phyloP scores from a whole-genome alignment of 495 filamentous ascomycete genomes.

The Daldinia caldariorum region DNA sequence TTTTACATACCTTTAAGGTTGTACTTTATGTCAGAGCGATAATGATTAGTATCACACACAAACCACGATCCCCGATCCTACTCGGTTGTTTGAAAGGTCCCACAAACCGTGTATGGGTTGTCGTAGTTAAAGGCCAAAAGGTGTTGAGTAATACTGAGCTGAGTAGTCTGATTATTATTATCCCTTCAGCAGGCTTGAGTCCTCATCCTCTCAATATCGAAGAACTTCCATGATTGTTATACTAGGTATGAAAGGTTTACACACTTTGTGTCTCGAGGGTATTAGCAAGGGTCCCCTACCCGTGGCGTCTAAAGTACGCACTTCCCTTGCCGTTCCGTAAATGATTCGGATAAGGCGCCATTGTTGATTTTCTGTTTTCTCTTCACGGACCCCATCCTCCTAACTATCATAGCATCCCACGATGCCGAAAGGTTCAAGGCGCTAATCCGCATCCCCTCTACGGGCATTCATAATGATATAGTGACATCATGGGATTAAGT shows the following conservation, averaged over 20 bases:
- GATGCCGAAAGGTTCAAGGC: slow-evolving; percentile 31
- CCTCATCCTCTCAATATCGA: not conserved
- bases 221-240: not conserved
- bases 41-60: slow-evolving; percentile 24
- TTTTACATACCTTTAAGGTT: not conserved
- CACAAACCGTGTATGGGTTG: slow-evolving; percentile 8
- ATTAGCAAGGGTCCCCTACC: not conserved
- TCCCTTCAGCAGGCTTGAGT: not conserved
- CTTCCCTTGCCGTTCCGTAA: not conserved
- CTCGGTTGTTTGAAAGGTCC: slow-evolving; percentile 1
- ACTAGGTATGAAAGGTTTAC: not conserved
- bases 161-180: not conserved
- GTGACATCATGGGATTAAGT: slow-evolving; percentile 41
- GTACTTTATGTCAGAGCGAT: slow-evolving; percentile 3
- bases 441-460: slow-evolving; percentile 33
- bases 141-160: slow-evolving; percentile 5
- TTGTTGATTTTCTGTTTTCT: slow-evolving; percentile 7
- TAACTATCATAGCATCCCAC: slow-evolving; percentile 25
- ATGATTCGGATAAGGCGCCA: not conserved
- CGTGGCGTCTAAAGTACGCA: not conserved
- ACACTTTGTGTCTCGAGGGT: no score
- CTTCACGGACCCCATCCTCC: slow-evolving; percentile 6
- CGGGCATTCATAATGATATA: slow-evolving; percentile 20
- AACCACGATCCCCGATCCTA: slow-evolving; percentile 23
- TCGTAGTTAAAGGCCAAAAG: slow-evolving; percentile 16